Percentiles rank a stretch among this genome's conserved stretches.
phyloP scores from a whole-genome alignment of 2,329 filamentous ascomycete species.

The Trichoderma oligosporum region DNA sequence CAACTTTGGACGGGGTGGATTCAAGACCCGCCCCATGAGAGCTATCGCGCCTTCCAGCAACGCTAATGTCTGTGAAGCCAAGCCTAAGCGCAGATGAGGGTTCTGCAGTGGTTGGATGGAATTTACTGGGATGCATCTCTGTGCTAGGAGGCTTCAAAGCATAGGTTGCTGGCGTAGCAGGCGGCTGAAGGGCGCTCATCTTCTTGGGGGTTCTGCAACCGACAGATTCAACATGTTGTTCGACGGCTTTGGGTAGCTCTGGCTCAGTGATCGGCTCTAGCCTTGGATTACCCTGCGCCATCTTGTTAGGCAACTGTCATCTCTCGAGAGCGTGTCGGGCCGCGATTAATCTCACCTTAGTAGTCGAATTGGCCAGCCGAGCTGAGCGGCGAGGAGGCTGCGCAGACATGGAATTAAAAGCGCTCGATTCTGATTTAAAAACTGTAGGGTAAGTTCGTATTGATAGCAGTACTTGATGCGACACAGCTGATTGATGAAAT shows the following conservation, averaged over 20 bases:
- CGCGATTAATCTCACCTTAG: constrained; percentile 33
- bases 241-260: not conserved
- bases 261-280: constrained; percentile 25
- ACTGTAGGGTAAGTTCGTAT: constrained; percentile 3
- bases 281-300: constrained; percentile 30
- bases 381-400: constrained; percentile 44
- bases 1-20: constrained; percentile 60
- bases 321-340: not conserved
- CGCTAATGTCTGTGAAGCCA: constrained; percentile 73
- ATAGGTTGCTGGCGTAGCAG: constrained; percentile 60
- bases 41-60: constrained; percentile 28
- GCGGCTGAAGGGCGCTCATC: constrained; percentile 31
- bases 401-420: constrained; percentile 32
- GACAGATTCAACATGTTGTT: constrained; percentile 1
- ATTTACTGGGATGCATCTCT: constrained; percentile 90
- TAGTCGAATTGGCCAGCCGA: constrained; percentile 37
- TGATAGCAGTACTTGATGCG: constrained; percentile 8
- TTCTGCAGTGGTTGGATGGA: constrained; percentile 70
- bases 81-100: constrained; percentile 76
- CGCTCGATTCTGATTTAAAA: constrained; percentile 8
- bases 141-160: constrained; percentile 66
- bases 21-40: constrained; percentile 38
- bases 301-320: constrained; percentile 18
- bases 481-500: constrained; percentile 7
- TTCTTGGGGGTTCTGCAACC: constrained; percentile 26